phyloP scores from a whole-genome alignment of 2,329 filamentous ascomycete genomes.

The Cladosporium colombiae region DNA sequence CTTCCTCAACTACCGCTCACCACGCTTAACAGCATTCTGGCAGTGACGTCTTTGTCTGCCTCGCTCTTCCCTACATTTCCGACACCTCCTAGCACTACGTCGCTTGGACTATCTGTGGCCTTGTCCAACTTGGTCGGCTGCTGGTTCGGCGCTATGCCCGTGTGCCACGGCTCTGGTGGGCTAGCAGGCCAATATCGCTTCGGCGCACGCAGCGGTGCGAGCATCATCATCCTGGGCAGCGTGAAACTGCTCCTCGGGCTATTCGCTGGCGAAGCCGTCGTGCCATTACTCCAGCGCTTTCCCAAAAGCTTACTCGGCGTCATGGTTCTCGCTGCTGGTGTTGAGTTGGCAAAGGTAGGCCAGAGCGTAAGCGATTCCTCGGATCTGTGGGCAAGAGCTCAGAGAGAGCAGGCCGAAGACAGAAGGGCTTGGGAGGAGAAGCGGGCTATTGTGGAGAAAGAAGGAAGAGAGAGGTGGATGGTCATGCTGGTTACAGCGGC shows the following conservation, averaged over 20 bases:
- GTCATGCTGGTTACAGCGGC: constrained; percentile 89
- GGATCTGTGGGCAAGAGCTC: constrained; percentile 52
- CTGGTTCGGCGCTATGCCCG: constrained; percentile 94
- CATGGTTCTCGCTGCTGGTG: constrained; percentile 85
- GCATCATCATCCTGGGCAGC: constrained; percentile 74
- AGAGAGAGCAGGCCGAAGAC: constrained; percentile 27
- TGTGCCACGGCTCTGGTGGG: constrained; percentile 90
- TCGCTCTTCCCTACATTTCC: constrained; percentile 67
- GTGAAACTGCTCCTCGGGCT: constrained; percentile 77
- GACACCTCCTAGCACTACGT: constrained; percentile 67
- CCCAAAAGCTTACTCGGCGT: constrained; percentile 77
- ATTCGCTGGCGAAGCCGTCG: constrained; percentile 71
- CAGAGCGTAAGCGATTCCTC: constrained; percentile 77
- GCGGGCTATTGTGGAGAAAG: constrained; percentile 51
- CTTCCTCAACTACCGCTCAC: constrained; percentile 88
- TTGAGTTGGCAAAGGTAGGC: constrained; percentile 84
- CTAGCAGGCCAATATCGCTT: constrained; percentile 90
- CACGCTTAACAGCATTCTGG: constrained; percentile 88
- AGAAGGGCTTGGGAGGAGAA: constrained; percentile 49
- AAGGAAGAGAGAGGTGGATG: constrained; percentile 75
- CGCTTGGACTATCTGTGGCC: constrained; percentile 78
- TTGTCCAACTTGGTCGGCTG: constrained; percentile 81
- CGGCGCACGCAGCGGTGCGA: constrained; percentile 83
- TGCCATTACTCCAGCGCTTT: constrained; percentile 69
- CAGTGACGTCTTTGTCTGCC: constrained; percentile 74